phyloP scores from a whole-genome alignment of 2,329 filamentous ascomycete species.

The Cadophora luteo-olivacea region DNA sequence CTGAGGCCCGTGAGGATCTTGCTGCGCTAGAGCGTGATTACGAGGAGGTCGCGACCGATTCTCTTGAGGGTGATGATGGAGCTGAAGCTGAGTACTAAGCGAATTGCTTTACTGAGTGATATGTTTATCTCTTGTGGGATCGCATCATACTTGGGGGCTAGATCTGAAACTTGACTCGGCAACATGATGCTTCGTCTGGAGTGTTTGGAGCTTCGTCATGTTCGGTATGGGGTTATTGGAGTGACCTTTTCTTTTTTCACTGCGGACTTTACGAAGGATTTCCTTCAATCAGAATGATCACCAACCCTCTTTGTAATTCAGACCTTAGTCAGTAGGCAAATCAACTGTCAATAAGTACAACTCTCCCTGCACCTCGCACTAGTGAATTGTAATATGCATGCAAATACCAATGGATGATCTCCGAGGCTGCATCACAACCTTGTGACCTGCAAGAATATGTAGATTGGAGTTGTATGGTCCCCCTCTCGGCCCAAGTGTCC shows the following conservation, averaged over 20 bases:
- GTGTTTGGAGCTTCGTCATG: constrained; percentile 40
- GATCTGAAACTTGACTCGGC: constrained; percentile 41
- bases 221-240: constrained; percentile 35
- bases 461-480: constrained; percentile 21
- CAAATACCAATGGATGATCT: constrained; percentile 25
- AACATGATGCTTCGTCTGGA: constrained; percentile 39
- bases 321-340: constrained; percentile 28
- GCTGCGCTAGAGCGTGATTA: constrained; percentile 98
- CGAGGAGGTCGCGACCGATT: constrained; percentile 97
- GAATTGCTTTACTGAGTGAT: constrained; percentile 29
- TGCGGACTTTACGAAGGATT: constrained; percentile 37
- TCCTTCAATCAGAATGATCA: constrained; percentile 42
- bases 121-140: constrained; percentile 41
- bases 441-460: constrained; percentile 33
- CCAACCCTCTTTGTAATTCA: constrained; percentile 44
- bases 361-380: constrained; percentile 11
- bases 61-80: constrained; percentile 84
- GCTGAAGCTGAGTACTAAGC: constrained; percentile 60
- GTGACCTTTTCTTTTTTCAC: constrained; percentile 35
- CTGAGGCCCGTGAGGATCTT: constrained; percentile 97
- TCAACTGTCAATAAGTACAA: constrained; percentile 28
- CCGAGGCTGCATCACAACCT: constrained; percentile 18
- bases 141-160: constrained; percentile 42
- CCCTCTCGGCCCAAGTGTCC: too few relatives aligned
- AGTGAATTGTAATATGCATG: constrained; percentile 17